Base-by-base conservation (phyloP, 2,329 filamentous ascomycete genomes). In the Knoxdaviesia proteae region DNA sequence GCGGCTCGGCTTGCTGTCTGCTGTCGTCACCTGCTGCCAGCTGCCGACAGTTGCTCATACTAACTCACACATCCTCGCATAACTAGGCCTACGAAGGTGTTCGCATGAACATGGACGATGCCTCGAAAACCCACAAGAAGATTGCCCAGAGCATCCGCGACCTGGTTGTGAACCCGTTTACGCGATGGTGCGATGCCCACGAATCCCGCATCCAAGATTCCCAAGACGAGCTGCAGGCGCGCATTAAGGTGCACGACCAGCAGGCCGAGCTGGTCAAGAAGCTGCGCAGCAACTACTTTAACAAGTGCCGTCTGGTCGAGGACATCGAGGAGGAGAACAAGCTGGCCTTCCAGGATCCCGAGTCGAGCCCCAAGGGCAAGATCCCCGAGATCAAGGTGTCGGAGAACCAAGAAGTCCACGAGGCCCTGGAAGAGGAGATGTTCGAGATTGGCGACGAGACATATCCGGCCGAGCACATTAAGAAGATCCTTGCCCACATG, bases 311-410 rank as follows among this genome's bases (percentile, higher is more conserved):
- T 41, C 67, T 94, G 47, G 80, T 96, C 6, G 92, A 98, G 58
- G 90, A 98, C 56, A 64, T 96, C 47, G 90, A 98, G 58, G 90
- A 98, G 61, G 92, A 98, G 65, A 94, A 94, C 59, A 96, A 98
- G 62, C 71, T 98, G 44, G 90, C 87, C 36, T 98, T 98, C 61
- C 86, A 94, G 58, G 84, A 87, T 49, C 84, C 86, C 2, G 73
- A 79, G 52, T 65, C 59, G 34, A 86, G 80, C 57, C 79, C 81
- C 3, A 67, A 76, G 57, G 68, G 73, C 43, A 59, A 61, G 34
- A 80, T 84, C 36, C 82, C 83, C 38, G 87, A 86, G 55, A 93
- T 98, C 60, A 92, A 94, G 59, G 77, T 96, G 36, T 76, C 81
- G 20, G 69, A 80, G 39, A 72, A 75, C 49, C 67, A 71, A 46